phyloP scores from a whole-genome alignment of 345 rosid genomes.

The Citrus trifoliata region DNA sequence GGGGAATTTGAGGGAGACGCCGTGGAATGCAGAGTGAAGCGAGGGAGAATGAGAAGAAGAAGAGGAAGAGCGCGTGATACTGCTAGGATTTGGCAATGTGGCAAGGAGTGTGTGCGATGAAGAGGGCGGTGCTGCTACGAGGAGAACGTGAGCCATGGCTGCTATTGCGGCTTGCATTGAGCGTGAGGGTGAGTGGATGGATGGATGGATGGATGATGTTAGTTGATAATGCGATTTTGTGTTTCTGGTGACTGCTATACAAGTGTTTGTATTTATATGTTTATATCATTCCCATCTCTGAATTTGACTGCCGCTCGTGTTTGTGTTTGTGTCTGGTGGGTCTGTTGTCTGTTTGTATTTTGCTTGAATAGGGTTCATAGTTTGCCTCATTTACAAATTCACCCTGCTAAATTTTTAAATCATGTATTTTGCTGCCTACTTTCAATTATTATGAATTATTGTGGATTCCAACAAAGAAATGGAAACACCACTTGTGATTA shows the following conservation, averaged over 20 bases:
- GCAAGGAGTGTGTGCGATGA: constrained; percentile 39
- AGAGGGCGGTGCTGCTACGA: too few relatives aligned
- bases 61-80: constrained; percentile 13
- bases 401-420: background rate
- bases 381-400: background rate
- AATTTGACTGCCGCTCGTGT: background rate
- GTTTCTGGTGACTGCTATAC: background rate
- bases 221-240: constrained; percentile 16
- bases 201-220: constrained; percentile 2
- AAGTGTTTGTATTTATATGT: background rate
- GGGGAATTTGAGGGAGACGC: constrained; percentile 47
- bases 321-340: background rate
- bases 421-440: too few relatives aligned
- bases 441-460: too few relatives aligned
- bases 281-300: background rate
- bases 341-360: background rate
- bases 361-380: background rate
- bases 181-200: background rate
- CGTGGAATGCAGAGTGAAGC: constrained; percentile 47
- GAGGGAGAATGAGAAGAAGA: background rate
- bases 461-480: too few relatives aligned
- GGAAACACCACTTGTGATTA: too few relatives aligned
- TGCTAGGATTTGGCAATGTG: constrained; percentile 6
- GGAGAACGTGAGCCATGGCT: constrained; percentile 42
- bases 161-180: constrained; percentile 34